phyloP scores from a whole-genome alignment of 306 rosid genomes.

The Pyrus pyrifolia region DNA sequence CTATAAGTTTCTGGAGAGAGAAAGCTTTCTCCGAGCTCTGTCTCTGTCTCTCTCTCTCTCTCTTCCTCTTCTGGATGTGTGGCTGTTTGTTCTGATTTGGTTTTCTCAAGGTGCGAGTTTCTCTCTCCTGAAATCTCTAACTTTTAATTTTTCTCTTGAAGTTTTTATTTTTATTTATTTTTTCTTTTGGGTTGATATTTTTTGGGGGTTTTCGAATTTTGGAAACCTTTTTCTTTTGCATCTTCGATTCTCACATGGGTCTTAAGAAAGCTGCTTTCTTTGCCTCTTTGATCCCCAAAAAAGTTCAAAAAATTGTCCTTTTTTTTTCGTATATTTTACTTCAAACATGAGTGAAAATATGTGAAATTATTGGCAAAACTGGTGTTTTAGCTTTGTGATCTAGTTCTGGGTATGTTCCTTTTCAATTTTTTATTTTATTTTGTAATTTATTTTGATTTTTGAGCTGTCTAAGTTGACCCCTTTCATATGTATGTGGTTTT shows the following conservation, averaged over 20 bases:
- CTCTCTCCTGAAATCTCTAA: slow-evolving; percentile 45
- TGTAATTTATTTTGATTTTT: slow-evolving; percentile 11
- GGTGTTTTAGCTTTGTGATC: slow-evolving; percentile 36
- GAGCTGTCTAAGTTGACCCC: slow-evolving; percentile 19
- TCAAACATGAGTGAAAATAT: not conserved
- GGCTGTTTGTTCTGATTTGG: slow-evolving; percentile 32
- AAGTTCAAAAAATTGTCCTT: slow-evolving; percentile 18
- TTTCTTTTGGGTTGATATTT: slow-evolving; percentile 26
- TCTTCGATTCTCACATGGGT: slow-evolving; percentile 56
- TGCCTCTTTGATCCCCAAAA: slow-evolving; percentile 35
- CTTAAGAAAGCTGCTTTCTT: slow-evolving; percentile 56
- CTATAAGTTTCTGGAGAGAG: slow-evolving; percentile 55
- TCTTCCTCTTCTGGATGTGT: slow-evolving; percentile 23
- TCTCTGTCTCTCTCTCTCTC: slow-evolving; percentile 8
- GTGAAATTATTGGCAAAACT: slow-evolving; percentile 14
- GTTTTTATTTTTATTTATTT: slow-evolving; percentile 26
- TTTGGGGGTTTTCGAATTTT: not conserved
- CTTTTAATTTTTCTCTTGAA: slow-evolving; percentile 31
- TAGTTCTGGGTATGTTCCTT: slow-evolving; percentile 22
- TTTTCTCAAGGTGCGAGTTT: slow-evolving; percentile 54
- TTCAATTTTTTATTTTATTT: slow-evolving; percentile 4
- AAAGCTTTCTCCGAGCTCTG: slow-evolving; percentile 34
- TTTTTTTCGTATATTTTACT: slow-evolving; percentile 28
- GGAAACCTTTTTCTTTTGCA: slow-evolving; percentile 39
- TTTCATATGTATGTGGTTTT: not conserved